A percentile compares a stretch with the other conserved stretches of the same genome.
These are phyloP conservation scores for Clarireedia homoeocarpa DNA, from an alignment of 2,329 filamentous ascomycete genomes.

Conservation along the genomic window DNA sequence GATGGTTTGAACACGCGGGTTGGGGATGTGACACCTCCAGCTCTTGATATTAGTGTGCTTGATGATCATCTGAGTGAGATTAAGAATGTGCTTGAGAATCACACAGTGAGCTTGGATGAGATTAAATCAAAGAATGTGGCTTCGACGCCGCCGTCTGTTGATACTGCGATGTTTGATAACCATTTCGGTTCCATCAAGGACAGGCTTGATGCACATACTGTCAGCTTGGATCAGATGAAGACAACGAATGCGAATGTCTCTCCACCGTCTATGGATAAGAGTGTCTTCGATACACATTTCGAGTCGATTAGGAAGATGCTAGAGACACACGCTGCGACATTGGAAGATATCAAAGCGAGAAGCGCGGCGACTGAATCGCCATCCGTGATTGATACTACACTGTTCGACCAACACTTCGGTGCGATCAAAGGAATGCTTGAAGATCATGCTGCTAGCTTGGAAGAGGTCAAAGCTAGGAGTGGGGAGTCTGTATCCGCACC, in stretches of 20 bases:
- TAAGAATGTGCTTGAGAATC: not conserved
- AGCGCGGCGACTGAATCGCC: not conserved
- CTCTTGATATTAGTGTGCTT: slow-evolving; percentile 11
- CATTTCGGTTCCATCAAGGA: not conserved
- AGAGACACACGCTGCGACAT: not conserved
- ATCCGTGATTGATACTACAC: not conserved
- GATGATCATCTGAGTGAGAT: slow-evolving; percentile 15
- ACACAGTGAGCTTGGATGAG: slow-evolving; percentile 5
- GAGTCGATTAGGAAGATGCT: slow-evolving; percentile 8
- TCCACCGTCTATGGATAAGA: slow-evolving; percentile 1
- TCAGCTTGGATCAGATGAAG: slow-evolving; percentile 17
- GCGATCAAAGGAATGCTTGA: slow-evolving; percentile 9
- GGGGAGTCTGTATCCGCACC: not conserved
- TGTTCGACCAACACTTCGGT: not conserved
- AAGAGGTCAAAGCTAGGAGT: slow-evolving; percentile 14
- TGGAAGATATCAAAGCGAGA: slow-evolving; percentile 14
- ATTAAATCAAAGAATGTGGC: slow-evolving; percentile 3
- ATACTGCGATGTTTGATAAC: not conserved
- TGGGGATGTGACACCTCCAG: not conserved
- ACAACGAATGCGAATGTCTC: slow-evolving; percentile 3
- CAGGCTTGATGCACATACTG: slow-evolving; percentile 14
- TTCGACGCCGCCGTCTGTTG: not conserved
- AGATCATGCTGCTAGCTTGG: slow-evolving; percentile 11
- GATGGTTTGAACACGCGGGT: no score
- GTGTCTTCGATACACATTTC: slow-evolving; percentile 17